Evolutionary conservation across 2,329 filamentous ascomycete genomes (phyloP), one percentile per base, ranked within the genome.

Genomic region (Xylaria sp.): DNA sequence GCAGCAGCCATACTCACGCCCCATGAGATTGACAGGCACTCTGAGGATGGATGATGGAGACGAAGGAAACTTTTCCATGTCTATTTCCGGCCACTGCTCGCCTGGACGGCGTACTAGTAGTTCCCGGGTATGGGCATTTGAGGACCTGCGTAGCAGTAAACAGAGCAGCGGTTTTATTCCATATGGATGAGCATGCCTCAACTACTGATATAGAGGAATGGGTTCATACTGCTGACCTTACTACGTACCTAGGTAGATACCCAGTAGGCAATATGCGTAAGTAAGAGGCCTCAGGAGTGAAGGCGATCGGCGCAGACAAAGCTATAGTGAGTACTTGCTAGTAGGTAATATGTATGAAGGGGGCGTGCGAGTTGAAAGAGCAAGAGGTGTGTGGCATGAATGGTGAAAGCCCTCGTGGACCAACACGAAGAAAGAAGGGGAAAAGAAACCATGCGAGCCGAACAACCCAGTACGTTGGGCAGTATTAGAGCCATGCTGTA

Each of bases 1-100:
- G 62, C 68, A 70, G 62, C 56, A 58, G 58, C 43, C 52, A 55
- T 62, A 48, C 48, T 48, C 49, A 62, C 54, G 41, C 36, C 56
- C 33, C 46, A 57, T 39, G 20, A 54, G 39, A 20, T 52, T 48
- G 54, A 54, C 6, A 46, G 18, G 41, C 28, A 39, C 52, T 52
- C 60, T 31, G 46, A 43, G 31, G 43, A 31, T 2, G 31, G n/a
- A 49, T 8, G 52, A 18, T 52, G 15, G 46, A 62, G 57, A 61
- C 43, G 39, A 62, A 36, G 43, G 41, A 65, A 41, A 46, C 56
- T 12, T 62, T 49, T 20, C 31, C 46, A 10, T 52, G 25, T 54
- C 54, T 25, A 48, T 31, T 54, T 49, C 36, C 33, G 43, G 33
- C 52, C 28, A 15, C 59, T 49, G 10, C 48, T 58, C 18, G 52